Conservation (phyloP, 2,329 filamentous ascomycete genomes). For the Whalleya microplaca region DNA sequence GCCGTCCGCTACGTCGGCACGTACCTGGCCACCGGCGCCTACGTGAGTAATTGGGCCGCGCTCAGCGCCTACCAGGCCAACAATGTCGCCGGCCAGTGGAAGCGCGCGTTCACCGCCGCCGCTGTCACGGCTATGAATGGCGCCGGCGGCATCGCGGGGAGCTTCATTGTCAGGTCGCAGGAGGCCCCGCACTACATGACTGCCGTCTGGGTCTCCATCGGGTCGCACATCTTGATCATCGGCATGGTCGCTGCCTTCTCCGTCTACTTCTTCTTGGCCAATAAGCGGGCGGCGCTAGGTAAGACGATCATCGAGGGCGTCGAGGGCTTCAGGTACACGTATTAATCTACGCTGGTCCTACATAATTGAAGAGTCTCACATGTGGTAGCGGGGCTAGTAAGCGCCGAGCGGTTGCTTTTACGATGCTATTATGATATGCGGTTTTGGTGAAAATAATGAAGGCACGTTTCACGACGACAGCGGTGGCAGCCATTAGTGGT, state of each 20-base stretch:
- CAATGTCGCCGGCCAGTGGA: conserved; percentile 68
- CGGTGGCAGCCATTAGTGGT: neutral
- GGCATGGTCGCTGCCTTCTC: conserved; percentile 55
- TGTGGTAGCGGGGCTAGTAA: too few species aligned
- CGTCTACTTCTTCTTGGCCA: conserved; percentile 55
- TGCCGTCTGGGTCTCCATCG: conserved; percentile 70
- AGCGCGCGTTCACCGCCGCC: conserved; percentile 64
- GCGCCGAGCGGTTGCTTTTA: too few species aligned
- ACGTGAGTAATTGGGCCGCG: conserved; percentile 71
- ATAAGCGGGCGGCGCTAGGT: conserved; percentile 51
- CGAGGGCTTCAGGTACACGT: conserved; percentile 38
- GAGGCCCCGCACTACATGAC: conserved; percentile 68
- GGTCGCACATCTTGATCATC: conserved; percentile 64
- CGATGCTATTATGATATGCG: neutral
- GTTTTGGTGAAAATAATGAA: neutral
- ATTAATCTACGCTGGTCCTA: conserved; percentile 9
- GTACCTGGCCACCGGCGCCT: conserved; percentile 68
- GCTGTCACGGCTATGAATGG: conserved; percentile 64
- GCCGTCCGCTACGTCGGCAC: conserved; percentile 67
- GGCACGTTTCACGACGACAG: neutral
- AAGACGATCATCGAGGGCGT: conserved; percentile 54
- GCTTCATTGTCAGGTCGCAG: conserved; percentile 64
- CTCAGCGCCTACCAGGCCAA: conserved; percentile 66
- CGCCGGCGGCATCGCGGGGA: conserved; percentile 66
- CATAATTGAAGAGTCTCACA: too few species aligned